Evolutionary conservation across 2,329 filamentous ascomycete species (phyloP).

Genomic region (Neonectria sp.): DNA sequence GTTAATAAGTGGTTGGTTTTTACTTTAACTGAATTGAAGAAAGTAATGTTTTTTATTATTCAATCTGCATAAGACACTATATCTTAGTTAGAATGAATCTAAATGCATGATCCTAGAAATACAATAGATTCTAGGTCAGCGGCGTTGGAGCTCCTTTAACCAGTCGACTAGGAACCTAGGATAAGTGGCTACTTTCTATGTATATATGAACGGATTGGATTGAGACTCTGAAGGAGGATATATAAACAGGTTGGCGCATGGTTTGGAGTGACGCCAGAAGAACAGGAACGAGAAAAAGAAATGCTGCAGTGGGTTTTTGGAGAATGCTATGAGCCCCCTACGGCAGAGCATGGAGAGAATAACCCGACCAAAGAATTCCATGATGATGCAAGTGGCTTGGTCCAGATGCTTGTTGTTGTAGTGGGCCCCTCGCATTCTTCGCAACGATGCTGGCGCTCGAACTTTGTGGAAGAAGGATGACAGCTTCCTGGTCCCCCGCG

Average conservation of each 20-base stretch:
- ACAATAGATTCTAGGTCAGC: constrained; percentile 2
- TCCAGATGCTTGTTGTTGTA: background rate
- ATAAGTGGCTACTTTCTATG: background rate
- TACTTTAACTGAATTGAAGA: constrained; percentile 12
- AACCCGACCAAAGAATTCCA: background rate
- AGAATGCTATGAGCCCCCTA: constrained; percentile 26
- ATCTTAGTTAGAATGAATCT: constrained; percentile 5
- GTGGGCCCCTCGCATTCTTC: constrained; percentile 80
- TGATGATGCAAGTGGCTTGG: background rate
- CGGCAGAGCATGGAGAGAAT: background rate
- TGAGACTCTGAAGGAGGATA: background rate
- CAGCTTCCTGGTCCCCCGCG: constrained; percentile 97
- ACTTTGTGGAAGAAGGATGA: constrained; percentile 99
- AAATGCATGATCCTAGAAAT: constrained; percentile 22
- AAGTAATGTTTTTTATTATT: constrained; percentile 9
- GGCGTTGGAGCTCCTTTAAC: constrained; percentile 20
- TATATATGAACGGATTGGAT: background rate
- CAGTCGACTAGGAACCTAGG: constrained; percentile 13
- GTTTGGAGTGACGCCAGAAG: background rate
- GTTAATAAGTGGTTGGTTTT: constrained; percentile 29
- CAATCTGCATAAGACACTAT: background rate
- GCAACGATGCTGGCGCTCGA: constrained; percentile 84
- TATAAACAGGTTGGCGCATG: constrained; percentile 9
- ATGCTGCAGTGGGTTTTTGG: constrained; percentile 17
- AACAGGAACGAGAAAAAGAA: constrained; percentile 20